These are phyloP conservation scores for Colletotrichum simmondsii DNA, from an alignment of 2,329 filamentous ascomycete species.

Conservation along the genomic window DNA sequence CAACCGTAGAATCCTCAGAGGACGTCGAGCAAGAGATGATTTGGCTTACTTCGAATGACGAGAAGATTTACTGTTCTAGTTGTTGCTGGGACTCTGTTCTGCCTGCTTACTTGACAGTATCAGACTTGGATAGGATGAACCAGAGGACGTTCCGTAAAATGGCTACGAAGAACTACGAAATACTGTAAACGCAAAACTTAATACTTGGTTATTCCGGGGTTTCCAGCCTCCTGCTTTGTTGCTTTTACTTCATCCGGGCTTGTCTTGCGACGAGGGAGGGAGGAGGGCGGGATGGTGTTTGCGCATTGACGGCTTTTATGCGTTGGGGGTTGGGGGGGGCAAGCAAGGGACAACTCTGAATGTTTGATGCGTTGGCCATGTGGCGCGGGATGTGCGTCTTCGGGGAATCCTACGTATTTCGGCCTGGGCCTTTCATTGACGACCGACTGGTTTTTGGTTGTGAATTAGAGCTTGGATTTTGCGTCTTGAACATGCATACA, in stretches of 20 bases:
- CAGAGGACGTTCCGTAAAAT: too few species aligned
- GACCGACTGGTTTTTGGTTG: not conserved
- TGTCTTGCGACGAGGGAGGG: not conserved
- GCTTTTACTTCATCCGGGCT: too few species aligned
- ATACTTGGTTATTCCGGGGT: too few species aligned
- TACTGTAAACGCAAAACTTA: too few species aligned
- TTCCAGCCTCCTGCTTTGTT: not conserved
- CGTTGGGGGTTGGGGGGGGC: not conserved
- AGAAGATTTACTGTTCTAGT: too few species aligned
- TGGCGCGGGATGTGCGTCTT: not conserved
- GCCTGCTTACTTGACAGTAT: too few species aligned
- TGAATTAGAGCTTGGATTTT: not conserved
- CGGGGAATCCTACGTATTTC: not conserved
- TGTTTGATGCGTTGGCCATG: not conserved
- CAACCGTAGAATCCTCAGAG: too few species aligned
- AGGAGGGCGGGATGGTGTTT: not conserved
- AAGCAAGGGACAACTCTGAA: not conserved
- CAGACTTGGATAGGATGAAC: too few species aligned
- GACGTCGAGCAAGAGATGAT: too few species aligned
- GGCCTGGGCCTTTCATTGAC: not conserved
- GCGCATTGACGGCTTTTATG: slow-evolving; percentile 18
- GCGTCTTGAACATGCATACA: not conserved
- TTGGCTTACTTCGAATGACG: too few species aligned
- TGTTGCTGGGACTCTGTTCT: too few species aligned
- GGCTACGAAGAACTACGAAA: too few species aligned